Percentiles rank a stretch among this genome's conserved stretches.
phyloP scores from a whole-genome alignment of 2,329 filamentous ascomycete species.

The Phialophora verrucosa region DNA sequence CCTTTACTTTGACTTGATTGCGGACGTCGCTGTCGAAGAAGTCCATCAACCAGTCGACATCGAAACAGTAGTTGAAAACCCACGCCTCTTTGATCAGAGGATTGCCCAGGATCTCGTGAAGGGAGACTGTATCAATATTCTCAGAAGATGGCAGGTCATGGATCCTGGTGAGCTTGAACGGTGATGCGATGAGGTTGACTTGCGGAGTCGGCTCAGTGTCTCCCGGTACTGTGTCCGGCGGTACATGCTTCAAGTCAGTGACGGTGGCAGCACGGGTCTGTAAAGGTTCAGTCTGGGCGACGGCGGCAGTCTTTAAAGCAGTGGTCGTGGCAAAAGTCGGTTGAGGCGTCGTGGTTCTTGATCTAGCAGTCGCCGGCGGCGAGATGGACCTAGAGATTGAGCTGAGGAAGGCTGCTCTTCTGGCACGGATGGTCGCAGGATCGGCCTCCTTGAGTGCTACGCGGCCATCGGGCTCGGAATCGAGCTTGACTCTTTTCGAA shows the following conservation, averaged over 20 bases:
- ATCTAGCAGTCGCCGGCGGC: slow-evolving; percentile 25
- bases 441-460: neutral
- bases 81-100: slow-evolving; percentile 70
- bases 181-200: slow-evolving; percentile 58
- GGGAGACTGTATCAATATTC: slow-evolving; percentile 70
- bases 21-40: slow-evolving; percentile 65
- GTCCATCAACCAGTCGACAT: slow-evolving; percentile 65
- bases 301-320: neutral
- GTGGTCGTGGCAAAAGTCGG: neutral
- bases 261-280: neutral
- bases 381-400: slow-evolving; percentile 35
- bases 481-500: slow-evolving; percentile 26
- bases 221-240: neutral
- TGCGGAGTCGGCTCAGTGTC: neutral
- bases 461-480: slow-evolving; percentile 1
- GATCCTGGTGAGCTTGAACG: slow-evolving; percentile 74
- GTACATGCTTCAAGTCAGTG: neutral
- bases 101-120: slow-evolving; percentile 73
- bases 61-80: slow-evolving; percentile 63
- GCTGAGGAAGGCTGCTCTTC: slow-evolving; percentile 28
- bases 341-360: slow-evolving; percentile 18
- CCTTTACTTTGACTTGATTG: slow-evolving; percentile 59
- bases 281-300: neutral
- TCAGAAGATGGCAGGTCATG: slow-evolving; percentile 63
- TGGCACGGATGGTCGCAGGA: slow-evolving; percentile 24